Base-by-base conservation (phyloP, 257 asterid genomes). In the Capsicum rhomboideum region DNA sequence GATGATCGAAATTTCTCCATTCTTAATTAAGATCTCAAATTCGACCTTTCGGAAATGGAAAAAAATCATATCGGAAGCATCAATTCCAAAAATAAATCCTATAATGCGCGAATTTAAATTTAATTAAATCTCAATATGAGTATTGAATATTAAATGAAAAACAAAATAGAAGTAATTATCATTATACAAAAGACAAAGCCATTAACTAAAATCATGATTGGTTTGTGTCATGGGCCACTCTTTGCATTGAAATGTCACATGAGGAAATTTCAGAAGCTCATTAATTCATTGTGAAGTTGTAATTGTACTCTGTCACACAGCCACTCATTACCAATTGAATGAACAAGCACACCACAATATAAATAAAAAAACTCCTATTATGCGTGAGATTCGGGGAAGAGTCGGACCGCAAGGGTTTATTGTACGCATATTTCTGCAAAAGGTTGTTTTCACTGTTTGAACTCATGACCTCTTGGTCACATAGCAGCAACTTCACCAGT, bases 121-220 rank as follows among this genome's bases (percentile, higher is more conserved):
- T 13, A 63, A 26, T 26, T 4, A 0, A 61, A 0, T 61, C 0
- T 61, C 0, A 61, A 23, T 0, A 1, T 6, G 2, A 26, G 2
- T 13, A 26, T 0, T 5, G 4, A 26, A 13, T 0, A 34, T 31
- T 4, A 4, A 4, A 31, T 31, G 1, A 40, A 40, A 40, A 40
- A 40, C 8, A 40, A 40, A 3, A 40, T 6, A 61, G 2, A 61
- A 56, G 5, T 10, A 59, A 4, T 64, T 2, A 64, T 66, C 13
- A 66, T 28, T 66, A 66, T 37, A 69, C 78, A 40, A 67, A 67
- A 67, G 77, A 31, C 78, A 69, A 18, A 69, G 78, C 31, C 54
- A 69, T 69, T 18, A 40, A 69, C 2, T 40, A 3, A 11, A 72
- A 44, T 44, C 58, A 44, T 44, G 54, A 75, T 49, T 75, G 61